Evolutionary conservation across 306 rosid species (phyloP), one percentile per base, ranked within the genome.

Genomic region (Lathyrus aphaca): DNA sequence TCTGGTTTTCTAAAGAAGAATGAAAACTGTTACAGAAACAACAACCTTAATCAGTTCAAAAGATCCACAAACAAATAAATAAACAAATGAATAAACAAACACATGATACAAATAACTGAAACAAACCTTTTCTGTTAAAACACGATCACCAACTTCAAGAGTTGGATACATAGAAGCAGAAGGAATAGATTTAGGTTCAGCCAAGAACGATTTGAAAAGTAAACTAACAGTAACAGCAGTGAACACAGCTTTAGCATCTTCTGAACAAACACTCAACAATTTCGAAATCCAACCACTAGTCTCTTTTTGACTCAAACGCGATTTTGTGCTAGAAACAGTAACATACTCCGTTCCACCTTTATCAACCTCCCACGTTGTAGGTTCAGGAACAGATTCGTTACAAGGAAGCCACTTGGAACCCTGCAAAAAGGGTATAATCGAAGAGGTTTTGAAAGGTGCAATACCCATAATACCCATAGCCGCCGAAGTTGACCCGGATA

Each of bases 121-220:
- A 56, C 80, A n/a, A 25, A 94, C 99, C 99, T 94, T 94, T 78
- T 94, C 97, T 0, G 99, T 88, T 50, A 94, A 72, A 83, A 94
- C 74, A 6, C 99, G 99, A 63, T 94, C 99, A 43, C 99, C 99
- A 2, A 83, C 96, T 59, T 89, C 87, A 5, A 94, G 92, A 39
- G 97, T 91, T 10, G 99, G 99, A 72, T 37, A 79, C 99, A 94
- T 91, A 13, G 99, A 94, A 69, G 92, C 15, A 14, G 99, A 94
- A 38, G 99, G 97, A 73, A 94, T 94, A 8, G 99, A 94, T 38
- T 90, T 76, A 2, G 99, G 96, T 80, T 94, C 97, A 32, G 92
- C 99, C 91, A 94, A 82, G 73, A 67, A 84, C 0, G 98, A 94
- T 10, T 86, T 84, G 63, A 85, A 91, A 29, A 91, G 80, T 0